Conservation (phyloP, 1,284 basidiomycete genomes). For the Fistulina hepatica region DNA sequence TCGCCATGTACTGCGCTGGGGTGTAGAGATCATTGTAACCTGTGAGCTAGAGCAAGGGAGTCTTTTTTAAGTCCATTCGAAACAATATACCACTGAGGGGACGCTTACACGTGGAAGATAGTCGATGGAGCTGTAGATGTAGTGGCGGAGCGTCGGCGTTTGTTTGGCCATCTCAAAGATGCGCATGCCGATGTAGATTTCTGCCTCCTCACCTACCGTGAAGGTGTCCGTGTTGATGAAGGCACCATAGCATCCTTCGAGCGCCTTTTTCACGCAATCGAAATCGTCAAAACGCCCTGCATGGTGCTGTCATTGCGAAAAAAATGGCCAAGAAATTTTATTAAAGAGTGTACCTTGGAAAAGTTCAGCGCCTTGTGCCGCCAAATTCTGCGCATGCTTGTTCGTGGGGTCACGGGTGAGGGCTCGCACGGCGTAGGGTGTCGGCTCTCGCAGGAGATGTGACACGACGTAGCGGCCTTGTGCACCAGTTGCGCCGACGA, state of each 20-base stretch:
- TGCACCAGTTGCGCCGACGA: slow-evolving; percentile 32
- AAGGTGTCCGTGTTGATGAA: slow-evolving; percentile 29
- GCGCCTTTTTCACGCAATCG: slow-evolving; percentile 16
- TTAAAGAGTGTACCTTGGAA: slow-evolving; percentile 30
- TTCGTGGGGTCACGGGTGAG: slow-evolving; percentile 27
- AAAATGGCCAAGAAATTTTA: too few relatives aligned
- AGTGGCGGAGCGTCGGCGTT: slow-evolving; percentile 28
- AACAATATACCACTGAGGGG: too few relatives aligned
- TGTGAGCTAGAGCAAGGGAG: too few relatives aligned
- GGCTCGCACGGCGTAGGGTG: slow-evolving; percentile 28
- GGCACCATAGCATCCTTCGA: slow-evolving; percentile 8
- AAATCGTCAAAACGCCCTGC: slow-evolving; percentile 25
- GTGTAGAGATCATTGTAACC: too few relatives aligned
- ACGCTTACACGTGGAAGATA: too few relatives aligned
- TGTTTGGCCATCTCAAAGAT: slow-evolving; percentile 39
- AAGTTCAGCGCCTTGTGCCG: slow-evolving; percentile 25
- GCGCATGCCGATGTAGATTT: slow-evolving; percentile 30
- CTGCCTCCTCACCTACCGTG: slow-evolving; percentile 33
- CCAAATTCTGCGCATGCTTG: slow-evolving; percentile 20
- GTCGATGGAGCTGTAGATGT: slow-evolving; percentile 37
- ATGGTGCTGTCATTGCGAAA: too few relatives aligned
- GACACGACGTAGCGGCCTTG: slow-evolving; percentile 30
- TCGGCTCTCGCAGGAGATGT: slow-evolving; percentile 22
- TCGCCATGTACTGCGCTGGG: too few relatives aligned
- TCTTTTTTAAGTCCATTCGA: too few relatives aligned